Conservation (phyloP, 2,329 filamentous ascomycete genomes). For the Aspergillus luchuensis region DNA sequence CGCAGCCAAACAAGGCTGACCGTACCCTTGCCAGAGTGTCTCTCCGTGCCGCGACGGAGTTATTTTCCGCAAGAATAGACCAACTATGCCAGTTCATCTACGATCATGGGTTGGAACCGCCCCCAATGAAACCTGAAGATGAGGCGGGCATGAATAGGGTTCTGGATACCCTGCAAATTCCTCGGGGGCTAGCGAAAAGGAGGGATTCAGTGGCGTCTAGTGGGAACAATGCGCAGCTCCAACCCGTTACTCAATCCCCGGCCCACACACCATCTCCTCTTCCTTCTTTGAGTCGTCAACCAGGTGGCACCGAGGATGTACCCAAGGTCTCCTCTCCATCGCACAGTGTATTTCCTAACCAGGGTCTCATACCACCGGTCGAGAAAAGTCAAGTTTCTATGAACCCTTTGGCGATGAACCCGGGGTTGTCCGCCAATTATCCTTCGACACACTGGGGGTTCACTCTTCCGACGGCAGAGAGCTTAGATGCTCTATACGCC, state of each 20-base stretch:
- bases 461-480: constrained; percentile 39
- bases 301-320: constrained; percentile 5
- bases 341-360: constrained; percentile 18
- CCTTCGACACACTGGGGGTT: constrained; percentile 36
- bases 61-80: constrained; percentile 43
- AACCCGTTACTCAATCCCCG: constrained; percentile 13
- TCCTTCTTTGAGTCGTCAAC: constrained; percentile 16
- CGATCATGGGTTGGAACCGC: constrained; percentile 43
- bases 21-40: constrained; percentile 15
- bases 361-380: constrained; percentile 16
- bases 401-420: constrained; percentile 24
- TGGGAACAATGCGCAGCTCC: background rate
- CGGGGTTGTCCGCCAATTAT: constrained; percentile 17
- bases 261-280: constrained; percentile 16
- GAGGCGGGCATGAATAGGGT: constrained; percentile 42
- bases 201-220: background rate
- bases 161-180: constrained; percentile 41
- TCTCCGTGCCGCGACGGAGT: constrained; percentile 20
- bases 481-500: constrained; percentile 36
- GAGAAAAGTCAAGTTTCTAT: constrained; percentile 21
- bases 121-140: constrained; percentile 42
- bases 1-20: constrained; percentile 5
- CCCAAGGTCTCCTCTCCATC: constrained; percentile 15
- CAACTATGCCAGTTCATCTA: constrained; percentile 46
- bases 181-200: constrained; percentile 16